phyloP scores from a whole-genome alignment of 1,284 basidiomycete genomes.

The Mrakiaceae sp. region DNA sequence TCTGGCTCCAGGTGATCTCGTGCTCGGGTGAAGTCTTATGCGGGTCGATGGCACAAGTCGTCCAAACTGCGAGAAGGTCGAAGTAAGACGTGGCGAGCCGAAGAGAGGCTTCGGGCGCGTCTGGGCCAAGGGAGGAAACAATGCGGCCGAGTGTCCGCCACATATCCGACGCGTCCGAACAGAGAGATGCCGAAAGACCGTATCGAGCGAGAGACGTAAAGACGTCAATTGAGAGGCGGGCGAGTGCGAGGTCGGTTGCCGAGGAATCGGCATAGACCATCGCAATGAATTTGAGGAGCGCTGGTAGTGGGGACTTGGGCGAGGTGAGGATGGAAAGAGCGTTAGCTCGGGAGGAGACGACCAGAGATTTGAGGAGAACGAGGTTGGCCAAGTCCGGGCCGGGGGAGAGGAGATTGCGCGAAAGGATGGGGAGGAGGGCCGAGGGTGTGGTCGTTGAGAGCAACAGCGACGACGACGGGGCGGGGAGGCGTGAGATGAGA shows the following conservation, averaged over 20 bases:
- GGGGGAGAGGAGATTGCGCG: conserved; percentile 36
- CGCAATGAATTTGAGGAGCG: conserved; percentile 64
- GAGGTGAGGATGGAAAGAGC: conserved; percentile 37
- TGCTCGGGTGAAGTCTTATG: conserved; percentile 76
- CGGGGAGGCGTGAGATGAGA: conserved; percentile 33
- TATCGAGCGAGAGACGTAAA: conserved; percentile 61
- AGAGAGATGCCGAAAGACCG: conserved; percentile 49
- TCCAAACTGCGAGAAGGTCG: conserved; percentile 57
- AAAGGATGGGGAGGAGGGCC: conserved; percentile 43
- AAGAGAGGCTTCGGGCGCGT: no score
- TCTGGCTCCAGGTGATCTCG: conserved; percentile 80
- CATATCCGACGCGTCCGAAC: conserved; percentile 26
- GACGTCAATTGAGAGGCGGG: conserved; percentile 39
- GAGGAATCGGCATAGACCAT: conserved; percentile 23
- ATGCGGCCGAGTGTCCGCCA: conserved; percentile 24
- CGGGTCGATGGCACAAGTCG: conserved; percentile 70
- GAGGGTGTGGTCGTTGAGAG: conserved; percentile 31
- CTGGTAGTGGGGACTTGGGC: conserved; percentile 39
- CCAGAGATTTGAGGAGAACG: conserved; percentile 49
- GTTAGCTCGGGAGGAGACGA: conserved; percentile 52
- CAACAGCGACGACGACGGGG: conserved; percentile 47
- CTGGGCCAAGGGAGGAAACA: conserved; percentile 24
- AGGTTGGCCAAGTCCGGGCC: conserved; percentile 45
- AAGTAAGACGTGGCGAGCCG: conserved; percentile 40
- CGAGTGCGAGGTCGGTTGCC: neutral